These are phyloP conservation scores for Quercus tomentella DNA, from an alignment of 331 rosid species.

Conservation along the genomic window DNA sequence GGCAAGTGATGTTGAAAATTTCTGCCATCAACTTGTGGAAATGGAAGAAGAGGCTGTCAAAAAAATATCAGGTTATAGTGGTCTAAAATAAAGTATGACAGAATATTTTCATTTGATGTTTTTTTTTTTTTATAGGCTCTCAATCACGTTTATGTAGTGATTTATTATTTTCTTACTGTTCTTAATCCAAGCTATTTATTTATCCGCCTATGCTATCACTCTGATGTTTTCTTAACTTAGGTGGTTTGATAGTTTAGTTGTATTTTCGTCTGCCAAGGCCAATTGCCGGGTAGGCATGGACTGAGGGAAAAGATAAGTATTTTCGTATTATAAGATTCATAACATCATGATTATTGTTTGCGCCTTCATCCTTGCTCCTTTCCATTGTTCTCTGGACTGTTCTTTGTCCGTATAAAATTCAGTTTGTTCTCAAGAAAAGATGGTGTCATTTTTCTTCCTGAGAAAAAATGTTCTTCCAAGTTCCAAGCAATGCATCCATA, in stretches of 20 bases:
- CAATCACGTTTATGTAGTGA: neutral
- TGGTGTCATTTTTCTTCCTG: neutral
- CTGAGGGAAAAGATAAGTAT: no score
- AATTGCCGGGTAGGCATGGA: neutral
- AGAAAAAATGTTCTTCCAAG: no score
- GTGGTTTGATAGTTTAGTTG: neutral
- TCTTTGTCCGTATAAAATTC: neutral
- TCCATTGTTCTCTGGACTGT: neutral
- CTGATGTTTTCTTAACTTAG: neutral
- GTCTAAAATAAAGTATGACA: slow-evolving; percentile 29
- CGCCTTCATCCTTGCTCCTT: neutral
- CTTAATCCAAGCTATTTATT: neutral
- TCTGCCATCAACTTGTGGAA: slow-evolving; percentile 67
- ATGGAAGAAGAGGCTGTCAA: slow-evolving; percentile 80
- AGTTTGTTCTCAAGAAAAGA: neutral
- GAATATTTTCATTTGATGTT: neutral
- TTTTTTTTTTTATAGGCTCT: neutral
- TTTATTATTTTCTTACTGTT: neutral
- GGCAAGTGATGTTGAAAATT: slow-evolving; percentile 51
- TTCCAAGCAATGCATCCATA: no score
- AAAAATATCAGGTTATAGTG: slow-evolving; percentile 63
- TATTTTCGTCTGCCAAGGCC: neutral
- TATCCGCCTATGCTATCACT: neutral
- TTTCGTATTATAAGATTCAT: neutral
- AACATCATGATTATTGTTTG: neutral